A percentile compares a stretch with the other conserved stretches of the same genome.
These are phyloP conservation scores for Trichoderma endophyticum DNA, from an alignment of 2,329 filamentous ascomycete genomes.

Conservation along the genomic window DNA sequence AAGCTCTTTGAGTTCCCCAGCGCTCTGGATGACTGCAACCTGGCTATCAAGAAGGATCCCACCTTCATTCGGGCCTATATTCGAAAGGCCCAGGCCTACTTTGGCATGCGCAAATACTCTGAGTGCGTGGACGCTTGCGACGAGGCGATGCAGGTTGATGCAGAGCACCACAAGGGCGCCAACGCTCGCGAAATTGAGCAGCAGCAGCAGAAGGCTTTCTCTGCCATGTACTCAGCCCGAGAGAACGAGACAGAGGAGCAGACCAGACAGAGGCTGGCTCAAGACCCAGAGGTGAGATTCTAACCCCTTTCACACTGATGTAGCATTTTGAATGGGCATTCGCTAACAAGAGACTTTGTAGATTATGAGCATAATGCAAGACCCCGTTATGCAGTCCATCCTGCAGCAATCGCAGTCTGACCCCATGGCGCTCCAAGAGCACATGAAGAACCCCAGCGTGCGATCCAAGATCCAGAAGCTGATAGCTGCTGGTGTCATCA, in stretches of 20 bases:
- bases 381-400: constrained; percentile 97
- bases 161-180: constrained; percentile 63
- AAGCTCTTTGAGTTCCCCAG: constrained; percentile 95
- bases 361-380: constrained; percentile 89
- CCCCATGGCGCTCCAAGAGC: constrained; percentile 87
- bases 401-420: constrained; percentile 94
- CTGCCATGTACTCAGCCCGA: constrained; percentile 83
- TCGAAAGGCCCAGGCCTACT: constrained; percentile 91
- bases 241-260: constrained; percentile 96
- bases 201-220: constrained; percentile 88
- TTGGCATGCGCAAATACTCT: constrained; percentile 97
- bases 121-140: constrained; percentile 87
- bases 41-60: constrained; percentile 84
- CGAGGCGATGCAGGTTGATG: constrained; percentile 75
- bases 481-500: constrained; percentile 87
- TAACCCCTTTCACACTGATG: neutral
- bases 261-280: constrained; percentile 85
- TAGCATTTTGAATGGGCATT: too few relatives aligned
- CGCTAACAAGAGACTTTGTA: constrained; percentile 23
- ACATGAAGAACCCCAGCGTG: constrained; percentile 91
- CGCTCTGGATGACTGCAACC: constrained; percentile 87
- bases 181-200: constrained; percentile 89
- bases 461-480: constrained; percentile 90
- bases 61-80: constrained; percentile 96
- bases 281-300: constrained; percentile 76